Conservation (phyloP, 2,329 filamentous ascomycete species). For the Alternaria panax region DNA sequence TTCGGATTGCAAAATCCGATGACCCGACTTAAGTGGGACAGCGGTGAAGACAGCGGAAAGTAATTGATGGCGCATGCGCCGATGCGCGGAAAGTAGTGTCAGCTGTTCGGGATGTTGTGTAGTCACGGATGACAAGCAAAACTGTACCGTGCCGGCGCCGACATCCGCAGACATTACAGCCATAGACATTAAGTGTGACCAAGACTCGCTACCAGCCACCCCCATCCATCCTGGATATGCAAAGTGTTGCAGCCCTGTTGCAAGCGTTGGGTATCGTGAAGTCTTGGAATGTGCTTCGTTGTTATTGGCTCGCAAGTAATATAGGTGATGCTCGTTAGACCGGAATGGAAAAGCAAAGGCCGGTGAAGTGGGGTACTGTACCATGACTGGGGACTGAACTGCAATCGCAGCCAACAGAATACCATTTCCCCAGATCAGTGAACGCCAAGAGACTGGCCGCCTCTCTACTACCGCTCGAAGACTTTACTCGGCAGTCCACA, state of each 20-base stretch:
- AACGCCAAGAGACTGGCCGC: neutral
- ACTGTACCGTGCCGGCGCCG: conserved; percentile 6
- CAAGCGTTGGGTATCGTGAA: neutral
- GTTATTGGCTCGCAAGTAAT: neutral
- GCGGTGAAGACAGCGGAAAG: neutral
- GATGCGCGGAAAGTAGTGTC: neutral
- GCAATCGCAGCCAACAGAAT: neutral
- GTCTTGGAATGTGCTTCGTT: neutral
- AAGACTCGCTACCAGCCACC: conserved; percentile 3
- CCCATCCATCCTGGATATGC: conserved; percentile 1
- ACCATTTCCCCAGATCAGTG: neutral
- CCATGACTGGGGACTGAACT: neutral
- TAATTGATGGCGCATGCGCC: neutral
- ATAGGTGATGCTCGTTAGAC: neutral
- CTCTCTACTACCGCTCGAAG: neutral
- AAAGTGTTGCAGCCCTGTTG: conserved; percentile 8
- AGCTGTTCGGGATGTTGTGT: conserved; percentile 2
- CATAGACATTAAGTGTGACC: neutral
- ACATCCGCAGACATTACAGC: conserved; percentile 4
- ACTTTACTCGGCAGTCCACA: conserved; percentile 15
- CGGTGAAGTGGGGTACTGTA: neutral
- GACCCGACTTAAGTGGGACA: conserved; percentile 1
- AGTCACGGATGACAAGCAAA: conserved; percentile 2
- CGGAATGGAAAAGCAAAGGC: conserved; percentile 1
- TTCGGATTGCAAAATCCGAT: conserved; percentile 8